Evolutionary conservation across 257 asterid genomes (phyloP).

Genomic region (Capsicum rhomboideum): DNA sequence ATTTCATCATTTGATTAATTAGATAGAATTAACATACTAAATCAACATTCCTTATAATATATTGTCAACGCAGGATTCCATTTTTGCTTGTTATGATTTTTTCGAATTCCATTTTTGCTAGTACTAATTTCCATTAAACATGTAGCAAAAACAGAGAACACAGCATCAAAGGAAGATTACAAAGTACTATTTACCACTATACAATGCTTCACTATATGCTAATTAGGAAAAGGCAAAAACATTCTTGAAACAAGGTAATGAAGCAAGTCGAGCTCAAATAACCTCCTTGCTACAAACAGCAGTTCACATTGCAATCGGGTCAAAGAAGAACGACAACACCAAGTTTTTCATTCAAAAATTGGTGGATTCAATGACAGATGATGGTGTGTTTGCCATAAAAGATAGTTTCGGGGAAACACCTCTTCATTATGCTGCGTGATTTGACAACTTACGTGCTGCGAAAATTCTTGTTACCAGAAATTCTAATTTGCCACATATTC

Average conservation of each 20-base stretch:
- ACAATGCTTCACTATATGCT: background rate
- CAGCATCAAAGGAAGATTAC: background rate
- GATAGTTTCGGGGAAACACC: constrained; percentile 25
- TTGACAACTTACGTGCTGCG: constrained; percentile 19
- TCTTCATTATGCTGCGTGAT: constrained; percentile 20
- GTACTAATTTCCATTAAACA: background rate
- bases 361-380: constrained; percentile 12
- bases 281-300: background rate
- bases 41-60: too few species aligned
- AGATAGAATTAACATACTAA: too few species aligned
- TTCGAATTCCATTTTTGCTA: too few species aligned
- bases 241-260: background rate
- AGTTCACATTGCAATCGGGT: background rate
- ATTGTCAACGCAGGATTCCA: too few species aligned
- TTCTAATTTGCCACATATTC: constrained; percentile 18
- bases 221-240: background rate
- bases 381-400: constrained; percentile 6
- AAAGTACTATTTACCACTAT: background rate
- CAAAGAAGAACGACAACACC: background rate
- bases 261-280: background rate
- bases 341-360: constrained; percentile 7
- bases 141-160: background rate
- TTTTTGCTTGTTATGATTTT: too few species aligned
- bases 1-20: too few species aligned
- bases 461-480: constrained; percentile 14